Base-by-base conservation (phyloP, 2,329 filamentous ascomycete genomes). In the Xylaria sp. region DNA sequence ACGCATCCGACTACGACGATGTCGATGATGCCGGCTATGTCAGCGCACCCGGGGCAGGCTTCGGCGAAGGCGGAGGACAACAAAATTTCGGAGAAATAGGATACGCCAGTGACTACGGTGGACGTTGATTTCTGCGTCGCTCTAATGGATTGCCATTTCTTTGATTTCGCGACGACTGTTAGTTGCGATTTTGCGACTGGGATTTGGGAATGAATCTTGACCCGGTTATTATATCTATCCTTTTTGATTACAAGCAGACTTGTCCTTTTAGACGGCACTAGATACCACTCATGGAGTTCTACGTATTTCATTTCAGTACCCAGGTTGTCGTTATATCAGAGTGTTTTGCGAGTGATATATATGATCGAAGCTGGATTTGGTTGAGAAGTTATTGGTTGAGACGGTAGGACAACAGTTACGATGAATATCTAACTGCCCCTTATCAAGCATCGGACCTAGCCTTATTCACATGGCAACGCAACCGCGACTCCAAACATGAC, bases 1-100 rank as follows among this genome's bases (percentile, higher is more conserved):
- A 95, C 70, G 87, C 86, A 0, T 90, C 88, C 59, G 90, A 92
- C 69, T 89, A 87, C 64, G 88, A 89, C 59, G 87, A 89, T 51
- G 87, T 83, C 11, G 89, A 92, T 56, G 85, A 91, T 60, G 81
- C 82, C 55, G 86, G 88, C 18, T 88, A 88, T 66, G 80, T 87
- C 46, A 86, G 83, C 58, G 82, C 82, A 0, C 83, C 85, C 1
- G 84, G 84, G 37, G 84, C 80, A 3, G 82, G 82, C 0, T 85
- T 80, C 59, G 82, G 81, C 9, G 80, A 82, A n/a, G 80, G 81
- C 1, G 78, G 81, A 7, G 77, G 84, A 76, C 73, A 73, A 30
- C 82, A 84, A 65, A 79, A 78, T 59, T 85, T 79, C 68, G 79
- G 79, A 13, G 80, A 83, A 44, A 77, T 83, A 54, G 80, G 79